phyloP scores from a whole-genome alignment of 2,329 filamentous ascomycete species.

The Cladobotryum mycophilum region DNA sequence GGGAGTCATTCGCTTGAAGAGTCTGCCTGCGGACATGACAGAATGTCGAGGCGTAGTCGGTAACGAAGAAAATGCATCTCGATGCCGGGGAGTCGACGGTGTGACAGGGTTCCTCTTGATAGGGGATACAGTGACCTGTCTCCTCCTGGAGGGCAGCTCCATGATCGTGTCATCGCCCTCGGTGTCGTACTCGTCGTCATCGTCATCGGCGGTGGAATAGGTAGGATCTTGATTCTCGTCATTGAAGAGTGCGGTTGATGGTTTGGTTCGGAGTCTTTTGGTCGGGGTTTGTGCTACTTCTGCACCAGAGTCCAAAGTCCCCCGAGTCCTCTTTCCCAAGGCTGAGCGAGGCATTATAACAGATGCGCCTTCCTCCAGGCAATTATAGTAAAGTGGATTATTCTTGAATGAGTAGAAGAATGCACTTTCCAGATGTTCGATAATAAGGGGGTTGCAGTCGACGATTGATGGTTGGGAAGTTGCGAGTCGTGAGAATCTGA shows the following conservation, averaged over 20 bases:
- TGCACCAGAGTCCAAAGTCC: slow-evolving; percentile 24
- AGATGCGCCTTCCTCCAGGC: slow-evolving; percentile 13
- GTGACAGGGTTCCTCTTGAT: slow-evolving; percentile 49
- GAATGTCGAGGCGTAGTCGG: slow-evolving; percentile 79
- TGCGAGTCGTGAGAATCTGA: too few species aligned
- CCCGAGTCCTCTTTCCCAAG: slow-evolving; percentile 31
- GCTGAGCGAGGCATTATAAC: slow-evolving; percentile 23
- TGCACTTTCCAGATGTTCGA: slow-evolving; percentile 16
- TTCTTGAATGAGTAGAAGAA: slow-evolving; percentile 4
- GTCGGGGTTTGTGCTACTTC: slow-evolving; percentile 28
- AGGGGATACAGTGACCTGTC: slow-evolving; percentile 23
- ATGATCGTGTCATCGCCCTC: slow-evolving; percentile 38
- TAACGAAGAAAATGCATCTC: slow-evolving; percentile 67
- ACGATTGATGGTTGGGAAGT: too few species aligned
- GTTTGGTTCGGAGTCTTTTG: slow-evolving; percentile 41
- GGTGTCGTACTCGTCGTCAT: slow-evolving; percentile 35
- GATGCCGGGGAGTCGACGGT: slow-evolving; percentile 69
- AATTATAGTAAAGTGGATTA: neutral
- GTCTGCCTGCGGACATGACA: slow-evolving; percentile 68
- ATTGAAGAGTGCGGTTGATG: slow-evolving; percentile 42
- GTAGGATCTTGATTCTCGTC: slow-evolving; percentile 59
- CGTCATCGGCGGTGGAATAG: slow-evolving; percentile 14
- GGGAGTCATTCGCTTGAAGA: slow-evolving; percentile 72
- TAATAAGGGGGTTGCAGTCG: neutral
- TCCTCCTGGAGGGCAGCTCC: slow-evolving; percentile 25